These are phyloP conservation scores for Vachellia pachyceras DNA, from an alignment of 306 rosid genomes.

Conservation along the genomic window DNA sequence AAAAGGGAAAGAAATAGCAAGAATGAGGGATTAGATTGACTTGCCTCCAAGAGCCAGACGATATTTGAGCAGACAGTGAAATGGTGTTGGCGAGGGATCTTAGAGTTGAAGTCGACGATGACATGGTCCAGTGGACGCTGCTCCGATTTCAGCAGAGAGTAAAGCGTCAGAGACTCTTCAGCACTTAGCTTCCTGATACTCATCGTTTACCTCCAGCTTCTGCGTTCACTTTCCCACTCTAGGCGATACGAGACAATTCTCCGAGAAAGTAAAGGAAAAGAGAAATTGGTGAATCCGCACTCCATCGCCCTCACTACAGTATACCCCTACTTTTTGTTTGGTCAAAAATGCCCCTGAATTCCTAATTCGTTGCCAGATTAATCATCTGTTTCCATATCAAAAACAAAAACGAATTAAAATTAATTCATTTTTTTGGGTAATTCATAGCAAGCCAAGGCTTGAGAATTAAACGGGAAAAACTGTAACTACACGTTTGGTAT, in stretches of 20 bases:
- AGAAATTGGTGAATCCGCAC: neutral
- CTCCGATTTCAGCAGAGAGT: constrained; percentile 58
- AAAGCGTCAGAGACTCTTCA: constrained; percentile 66
- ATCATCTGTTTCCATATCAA: no score
- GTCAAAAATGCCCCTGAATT: neutral
- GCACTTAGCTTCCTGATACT: constrained; percentile 55
- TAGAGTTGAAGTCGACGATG: constrained; percentile 66
- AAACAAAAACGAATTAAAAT: no score
- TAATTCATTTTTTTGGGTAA: no score
- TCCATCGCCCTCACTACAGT: neutral
- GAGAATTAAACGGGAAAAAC: no score
- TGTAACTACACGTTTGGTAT: no score
- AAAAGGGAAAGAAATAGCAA: neutral
- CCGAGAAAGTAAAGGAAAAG: neutral
- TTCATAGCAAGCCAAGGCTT: no score
- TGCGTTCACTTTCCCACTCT: neutral
- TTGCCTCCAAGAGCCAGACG: constrained; percentile 69
- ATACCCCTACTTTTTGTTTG: neutral
- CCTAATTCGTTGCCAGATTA: neutral
- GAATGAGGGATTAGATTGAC: neutral
- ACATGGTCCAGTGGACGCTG: constrained; percentile 71
- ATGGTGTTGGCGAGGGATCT: constrained; percentile 55
- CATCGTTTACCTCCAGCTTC: constrained; percentile 37
- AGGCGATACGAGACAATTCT: neutral
- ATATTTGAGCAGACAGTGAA: constrained; percentile 75